These are phyloP conservation scores for Xerophyta viscosa DNA, from an alignment of 106 monocot genomes.

Conservation along the genomic window DNA sequence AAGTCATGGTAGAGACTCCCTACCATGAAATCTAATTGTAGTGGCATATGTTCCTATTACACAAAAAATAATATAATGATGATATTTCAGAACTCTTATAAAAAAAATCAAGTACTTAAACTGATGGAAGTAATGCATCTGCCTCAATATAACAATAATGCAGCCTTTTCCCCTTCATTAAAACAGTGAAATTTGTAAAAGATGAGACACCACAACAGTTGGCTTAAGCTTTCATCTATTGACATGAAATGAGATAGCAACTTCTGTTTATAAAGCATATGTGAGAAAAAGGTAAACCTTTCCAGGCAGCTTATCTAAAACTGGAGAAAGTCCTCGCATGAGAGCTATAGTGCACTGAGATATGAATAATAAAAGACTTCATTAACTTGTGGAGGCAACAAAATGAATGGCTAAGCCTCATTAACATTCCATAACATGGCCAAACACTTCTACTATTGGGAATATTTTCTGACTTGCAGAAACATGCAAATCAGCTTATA, in stretches of 20 bases:
- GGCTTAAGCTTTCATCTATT: constrained; percentile 12
- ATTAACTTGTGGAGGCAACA: constrained; percentile 55
- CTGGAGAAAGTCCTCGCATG: constrained; percentile 23
- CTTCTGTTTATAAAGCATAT: constrained; percentile 54
- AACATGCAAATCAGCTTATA: constrained; percentile 33
- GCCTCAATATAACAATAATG: no score
- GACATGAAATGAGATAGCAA: constrained; percentile 32
- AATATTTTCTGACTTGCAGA: constrained; percentile 39
- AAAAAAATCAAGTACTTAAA: constrained; percentile 31
- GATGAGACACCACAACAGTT: constrained; percentile 13
- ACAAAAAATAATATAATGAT: constrained; percentile 6
- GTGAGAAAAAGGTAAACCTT: constrained; percentile 17
- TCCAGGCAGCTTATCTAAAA: constrained; percentile 49
- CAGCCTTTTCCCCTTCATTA: constrained; percentile 39
- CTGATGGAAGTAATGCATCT: constrained; percentile 27
- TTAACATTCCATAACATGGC: constrained; percentile 51
- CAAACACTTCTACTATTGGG: constrained; percentile 35
- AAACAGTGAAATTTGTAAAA: constrained; percentile 13
- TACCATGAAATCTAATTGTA: constrained; percentile 41
- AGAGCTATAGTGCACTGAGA: constrained; percentile 22
- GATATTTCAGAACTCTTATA: neutral
- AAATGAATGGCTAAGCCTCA: constrained; percentile 60
- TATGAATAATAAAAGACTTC: constrained; percentile 21
- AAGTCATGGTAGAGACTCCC: constrained; percentile 69
- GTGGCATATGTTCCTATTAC: constrained; percentile 29